Evolutionary conservation across 371 early-diverging fungal genomes (phyloP).

Genomic region (Mortierella polycephala): DNA sequence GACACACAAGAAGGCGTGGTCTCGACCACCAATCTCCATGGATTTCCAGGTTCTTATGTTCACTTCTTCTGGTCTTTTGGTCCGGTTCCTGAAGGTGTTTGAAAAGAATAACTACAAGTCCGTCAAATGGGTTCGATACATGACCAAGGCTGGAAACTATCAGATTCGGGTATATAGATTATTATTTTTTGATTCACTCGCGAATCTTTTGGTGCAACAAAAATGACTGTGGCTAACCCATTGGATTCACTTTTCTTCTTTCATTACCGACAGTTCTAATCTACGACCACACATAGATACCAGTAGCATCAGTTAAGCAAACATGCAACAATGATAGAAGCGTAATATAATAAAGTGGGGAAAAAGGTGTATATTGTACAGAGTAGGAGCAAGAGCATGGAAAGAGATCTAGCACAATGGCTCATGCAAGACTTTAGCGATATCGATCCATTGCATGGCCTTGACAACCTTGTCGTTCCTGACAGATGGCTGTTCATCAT

Average conservation of each 20-base stretch:
- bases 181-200: neutral
- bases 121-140: conserved; percentile 95
- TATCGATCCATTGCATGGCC: conserved; percentile 54
- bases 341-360: neutral
- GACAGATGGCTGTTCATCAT: conserved; percentile 38
- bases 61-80: conserved; percentile 89
- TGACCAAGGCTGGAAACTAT: conserved; percentile 92
- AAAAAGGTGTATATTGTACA: conserved; percentile 1
- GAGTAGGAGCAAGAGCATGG: neutral
- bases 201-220: too few species aligned
- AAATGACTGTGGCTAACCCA: too few species aligned
- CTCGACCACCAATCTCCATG: conserved; percentile 90
- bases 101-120: conserved; percentile 91
- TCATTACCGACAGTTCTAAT: too few species aligned
- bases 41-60: conserved; percentile 91
- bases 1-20: conserved; percentile 86
- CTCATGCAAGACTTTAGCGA: conserved; percentile 41
- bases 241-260: too few species aligned
- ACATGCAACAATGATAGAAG: neutral
- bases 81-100: conserved; percentile 91
- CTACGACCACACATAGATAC: too few species aligned
- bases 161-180: conserved; percentile 78
- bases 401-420: conserved; percentile 12
- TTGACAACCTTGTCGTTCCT: conserved; percentile 36
- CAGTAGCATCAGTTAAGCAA: neutral